Base-by-base conservation (phyloP, 1,284 basidiomycete genomes). In the Trametes hirsuta region DNA sequence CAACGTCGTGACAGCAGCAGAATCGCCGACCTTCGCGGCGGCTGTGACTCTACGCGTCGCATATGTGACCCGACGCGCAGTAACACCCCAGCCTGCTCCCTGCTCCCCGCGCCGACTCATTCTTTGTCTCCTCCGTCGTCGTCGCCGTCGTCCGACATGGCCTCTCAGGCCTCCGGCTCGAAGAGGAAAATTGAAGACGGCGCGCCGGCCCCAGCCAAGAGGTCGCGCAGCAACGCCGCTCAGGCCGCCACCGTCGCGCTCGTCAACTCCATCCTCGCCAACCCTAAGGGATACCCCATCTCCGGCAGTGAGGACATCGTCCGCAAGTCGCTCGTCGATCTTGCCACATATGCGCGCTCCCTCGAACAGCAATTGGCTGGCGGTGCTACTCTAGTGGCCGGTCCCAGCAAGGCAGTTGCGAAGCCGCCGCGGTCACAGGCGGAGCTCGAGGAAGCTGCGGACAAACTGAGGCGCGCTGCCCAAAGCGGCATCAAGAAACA, bases 401-500 rank as follows among this genome's bases (percentile, higher is more conserved):
- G 54, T 70, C 48, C 45, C 39, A 53, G 64, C 60, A 61, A 37
- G 34, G 35, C 42, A 2, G 48, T 66, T 0, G 60, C 66, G 34
- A 75, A 73, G 60, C 75, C 78, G 9, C 76, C 65, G 37, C 80
- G 79, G 73, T 75, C 76, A 0, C 61, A 67, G 1, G 75, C 75
- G 21, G 73, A 84, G 53, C 63, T 86, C 22, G 68, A 71, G n/a
- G 74, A 54, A 0, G 81, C 78, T 1, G 81, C 79, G 0, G 79
- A 79, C 59, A 85, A 82, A 65, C 69, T 86, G 14, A 66, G 75
- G 37, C 76, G 72, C 55, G 79, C 79, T 47, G 78, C 77, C 35
- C 73, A 75, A 5, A 81, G 81, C 61, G 83, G 84, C 0, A 86
- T 86, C 53, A 78, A 68, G 70, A 84, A 84, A 63, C 81, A 83